Evolutionary conservation across 208 protist species (phyloP), one percentile per base, ranked within the genome.

Genomic region (Dictyostelium gargantuum): DNA sequence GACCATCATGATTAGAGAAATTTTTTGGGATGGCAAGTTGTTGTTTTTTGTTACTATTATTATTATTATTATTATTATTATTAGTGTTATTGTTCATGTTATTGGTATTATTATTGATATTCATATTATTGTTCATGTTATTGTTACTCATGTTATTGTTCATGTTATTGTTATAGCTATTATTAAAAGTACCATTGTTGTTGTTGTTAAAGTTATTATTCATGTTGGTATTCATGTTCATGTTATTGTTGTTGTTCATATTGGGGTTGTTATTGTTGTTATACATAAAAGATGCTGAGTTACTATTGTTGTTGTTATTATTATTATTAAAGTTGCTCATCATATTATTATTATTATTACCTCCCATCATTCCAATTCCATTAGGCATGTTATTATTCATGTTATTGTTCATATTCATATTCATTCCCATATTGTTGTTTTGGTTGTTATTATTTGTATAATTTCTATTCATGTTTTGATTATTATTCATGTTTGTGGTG

Each of bases 241-340:
- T 80, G 0, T 80, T 29, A 63, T 80, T 80, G n/a, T n/a, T n/a
- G 38, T 68, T 82, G 17, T 44, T 44, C 32, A 32, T 70, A 44
- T 70, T 82, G 2, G 9, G 38, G n/a, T 81, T 81, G 35, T 44
- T 82, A 61, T 50, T 82, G 13, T 50, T 84, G 42, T 84, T 84
- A 4, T 54, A 56, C 40, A 48, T 73, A 50, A 46, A 23, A 50
- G 29, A 50, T 58, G 48, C 56, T n/a, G 29, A 13, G 6, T 6
- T 26, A 32, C 13, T 26, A 81, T 32, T 66, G 9, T 26, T 66
- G 13, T 48, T 66, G 35, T 21, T 61, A 10, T 68, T 29, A 61
- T 17, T 17, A 23, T 44, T 73, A 42, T 42, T 42, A 35, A 19
- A 44, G 11, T 42, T 56, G 35, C 32, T 68, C 26, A 68, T 68